Evolutionary conservation across 352 stramenopile genomes (phyloP).

Genomic region (Stephanocyclus meneghinianus): DNA sequence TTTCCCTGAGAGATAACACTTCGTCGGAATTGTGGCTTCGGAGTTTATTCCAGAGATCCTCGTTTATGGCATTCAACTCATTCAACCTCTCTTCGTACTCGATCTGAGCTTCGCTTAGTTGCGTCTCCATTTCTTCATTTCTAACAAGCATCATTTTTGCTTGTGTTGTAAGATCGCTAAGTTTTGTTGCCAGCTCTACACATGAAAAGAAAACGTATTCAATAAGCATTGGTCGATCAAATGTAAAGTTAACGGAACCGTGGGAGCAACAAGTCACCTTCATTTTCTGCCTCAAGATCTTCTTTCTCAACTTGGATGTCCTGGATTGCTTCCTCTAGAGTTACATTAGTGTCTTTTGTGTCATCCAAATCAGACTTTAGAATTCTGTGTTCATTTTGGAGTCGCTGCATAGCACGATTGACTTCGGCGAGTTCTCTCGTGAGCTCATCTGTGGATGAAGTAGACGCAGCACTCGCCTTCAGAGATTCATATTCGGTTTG

Average conservation of each 20-base stretch:
- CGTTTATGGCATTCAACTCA: conserved; percentile 23
- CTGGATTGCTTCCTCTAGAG: conserved; percentile 33
- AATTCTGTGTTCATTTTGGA: conserved; percentile 22
- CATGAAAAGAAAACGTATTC: background rate
- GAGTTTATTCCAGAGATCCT: background rate
- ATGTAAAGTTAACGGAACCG: background rate
- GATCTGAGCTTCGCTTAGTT: conserved; percentile 28
- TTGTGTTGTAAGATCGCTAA: conserved; percentile 43
- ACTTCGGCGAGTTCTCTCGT: conserved; percentile 19
- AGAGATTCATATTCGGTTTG: conserved; percentile 4
- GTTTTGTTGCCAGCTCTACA: conserved; percentile 38
- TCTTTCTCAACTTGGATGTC: conserved; percentile 42
- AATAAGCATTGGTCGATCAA: background rate
- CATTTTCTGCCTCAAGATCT: conserved; percentile 46
- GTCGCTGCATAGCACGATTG: conserved; percentile 12
- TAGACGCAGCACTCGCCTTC: background rate
- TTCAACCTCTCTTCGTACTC: conserved; percentile 39
- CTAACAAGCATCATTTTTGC: conserved; percentile 50
- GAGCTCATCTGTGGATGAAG: conserved; percentile 4
- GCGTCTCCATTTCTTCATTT: conserved; percentile 48
- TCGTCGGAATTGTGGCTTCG: background rate
- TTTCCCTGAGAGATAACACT: background rate
- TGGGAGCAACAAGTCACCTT: conserved; percentile 1
- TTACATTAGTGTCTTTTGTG: conserved; percentile 12
- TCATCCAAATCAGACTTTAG: conserved; percentile 14